A percentile compares a stretch with the other conserved stretches of the same genome.
Evolutionary conservation across 2,329 filamentous ascomycete species (phyloP).

Genomic region (Talaromyces verruculosus): DNA sequence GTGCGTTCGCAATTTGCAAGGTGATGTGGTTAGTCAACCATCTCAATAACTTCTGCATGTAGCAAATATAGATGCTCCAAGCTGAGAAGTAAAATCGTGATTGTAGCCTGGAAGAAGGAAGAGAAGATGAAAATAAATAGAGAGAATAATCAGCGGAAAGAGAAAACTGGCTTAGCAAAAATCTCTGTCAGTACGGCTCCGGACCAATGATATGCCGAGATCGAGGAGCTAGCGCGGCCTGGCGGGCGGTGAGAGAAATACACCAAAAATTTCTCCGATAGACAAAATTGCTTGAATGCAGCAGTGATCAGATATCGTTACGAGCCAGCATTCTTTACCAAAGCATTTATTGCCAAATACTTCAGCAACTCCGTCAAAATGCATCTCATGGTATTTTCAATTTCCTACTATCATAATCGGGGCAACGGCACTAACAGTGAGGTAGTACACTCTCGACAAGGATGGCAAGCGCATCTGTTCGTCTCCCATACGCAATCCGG

Average conservation of each 20-base stretch:
- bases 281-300: background rate
- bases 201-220: constrained; percentile 3
- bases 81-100: background rate
- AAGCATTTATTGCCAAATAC: background rate
- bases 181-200: constrained; percentile 1
- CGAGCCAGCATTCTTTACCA: background rate
- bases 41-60: background rate
- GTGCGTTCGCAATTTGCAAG: constrained; percentile 6
- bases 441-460: constrained; percentile 75
- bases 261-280: constrained; percentile 22
- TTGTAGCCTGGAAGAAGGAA: background rate
- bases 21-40: background rate
- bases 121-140: background rate
- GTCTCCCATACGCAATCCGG: constrained; percentile 39
- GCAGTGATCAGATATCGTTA: background rate
- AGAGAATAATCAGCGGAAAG: constrained; percentile 22
- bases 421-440: constrained; percentile 16
- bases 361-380: constrained; percentile 29
- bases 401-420: background rate
- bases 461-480: constrained; percentile 75
- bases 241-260: constrained; percentile 19
- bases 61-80: background rate
- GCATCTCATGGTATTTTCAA: constrained; percentile 42
- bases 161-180: constrained; percentile 18
- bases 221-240: background rate